phyloP scores from a whole-genome alignment of 2,329 filamentous ascomycete species.

The Truncatella angustata region DNA sequence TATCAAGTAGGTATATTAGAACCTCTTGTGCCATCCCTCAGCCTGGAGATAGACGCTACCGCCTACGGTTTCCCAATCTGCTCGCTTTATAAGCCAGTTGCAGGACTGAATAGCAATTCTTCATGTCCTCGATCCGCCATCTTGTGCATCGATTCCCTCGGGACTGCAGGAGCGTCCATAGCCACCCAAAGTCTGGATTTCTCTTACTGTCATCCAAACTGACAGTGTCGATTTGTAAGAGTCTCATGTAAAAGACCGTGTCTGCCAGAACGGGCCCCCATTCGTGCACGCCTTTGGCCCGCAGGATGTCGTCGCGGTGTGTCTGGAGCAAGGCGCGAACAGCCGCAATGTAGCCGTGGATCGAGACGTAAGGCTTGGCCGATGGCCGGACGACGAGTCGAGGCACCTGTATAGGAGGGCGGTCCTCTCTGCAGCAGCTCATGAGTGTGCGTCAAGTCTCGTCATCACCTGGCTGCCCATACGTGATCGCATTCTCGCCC shows the following conservation, averaged over 20 bases:
- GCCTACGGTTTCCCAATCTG: no score
- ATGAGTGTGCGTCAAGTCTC: neutral
- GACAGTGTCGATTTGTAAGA: neutral
- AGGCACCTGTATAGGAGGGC: neutral
- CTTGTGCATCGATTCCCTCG: neutral
- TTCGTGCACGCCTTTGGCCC: neutral
- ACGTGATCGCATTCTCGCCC: neutral
- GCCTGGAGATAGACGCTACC: no score
- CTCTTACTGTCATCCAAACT: neutral
- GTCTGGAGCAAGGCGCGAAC: neutral
- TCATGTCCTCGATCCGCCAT: neutral
- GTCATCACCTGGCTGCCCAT: neutral
- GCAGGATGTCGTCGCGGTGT: neutral
- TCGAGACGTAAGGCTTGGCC: neutral
- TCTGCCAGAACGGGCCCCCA: neutral
- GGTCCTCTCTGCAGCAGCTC: neutral
- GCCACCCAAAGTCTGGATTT: neutral
- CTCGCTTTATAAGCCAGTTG: no score
- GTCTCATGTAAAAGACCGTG: neutral
- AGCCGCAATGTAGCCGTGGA: conserved; percentile 2
- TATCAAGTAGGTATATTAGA: no score
- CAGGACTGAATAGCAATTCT: no score
- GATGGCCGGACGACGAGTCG: neutral
- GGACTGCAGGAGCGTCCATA: neutral
- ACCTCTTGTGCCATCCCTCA: no score